Percentiles rank a stretch among this genome's conserved stretches.
These are phyloP conservation scores for Graphilbum fragrans DNA, from an alignment of 2,329 filamentous ascomycete species.

Conservation along the genomic window DNA sequence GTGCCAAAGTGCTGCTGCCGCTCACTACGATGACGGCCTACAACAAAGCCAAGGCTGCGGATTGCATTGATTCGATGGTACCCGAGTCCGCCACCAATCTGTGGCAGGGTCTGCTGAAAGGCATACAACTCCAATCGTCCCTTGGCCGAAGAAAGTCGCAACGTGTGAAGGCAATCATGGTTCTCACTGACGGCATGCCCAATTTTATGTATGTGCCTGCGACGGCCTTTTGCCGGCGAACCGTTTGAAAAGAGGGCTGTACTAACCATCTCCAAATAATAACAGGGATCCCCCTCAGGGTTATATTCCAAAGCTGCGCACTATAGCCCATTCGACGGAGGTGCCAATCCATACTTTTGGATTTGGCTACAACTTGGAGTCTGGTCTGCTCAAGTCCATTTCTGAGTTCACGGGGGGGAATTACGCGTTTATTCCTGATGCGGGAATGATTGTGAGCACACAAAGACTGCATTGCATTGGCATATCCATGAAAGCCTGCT, in stretches of 20 bases:
- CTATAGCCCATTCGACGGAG: conserved; percentile 22
- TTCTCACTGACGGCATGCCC: conserved; percentile 42
- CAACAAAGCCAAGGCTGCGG: conserved; percentile 30
- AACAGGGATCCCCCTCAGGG: conserved; percentile 27
- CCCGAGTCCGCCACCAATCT: conserved; percentile 35
- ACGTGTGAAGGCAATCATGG: conserved; percentile 36
- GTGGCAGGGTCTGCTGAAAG: conserved; percentile 43
- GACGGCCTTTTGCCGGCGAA: not conserved
- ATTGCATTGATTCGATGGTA: conserved; percentile 29
- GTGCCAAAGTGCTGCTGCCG: conserved; percentile 21
- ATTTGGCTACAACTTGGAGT: conserved; percentile 35
- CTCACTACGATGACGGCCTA: conserved; percentile 32
- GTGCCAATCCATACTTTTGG: conserved; percentile 41
- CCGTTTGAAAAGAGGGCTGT: not conserved
- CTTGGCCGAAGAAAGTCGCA: conserved; percentile 25
- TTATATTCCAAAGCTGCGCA: conserved; percentile 41
- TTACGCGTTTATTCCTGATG: conserved; percentile 50
- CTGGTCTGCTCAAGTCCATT: conserved; percentile 46
- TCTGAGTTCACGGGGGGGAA: conserved; percentile 44
- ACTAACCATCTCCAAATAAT: not conserved
- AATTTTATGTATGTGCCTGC: conserved; percentile 31
- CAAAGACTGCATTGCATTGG: not conserved
- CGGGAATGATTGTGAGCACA: conserved; percentile 40
- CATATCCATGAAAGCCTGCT: not conserved
- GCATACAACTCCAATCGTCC: conserved; percentile 29